phyloP scores from a whole-genome alignment of 768 basidiomycete species.

The Saitozyma podzolica region DNA sequence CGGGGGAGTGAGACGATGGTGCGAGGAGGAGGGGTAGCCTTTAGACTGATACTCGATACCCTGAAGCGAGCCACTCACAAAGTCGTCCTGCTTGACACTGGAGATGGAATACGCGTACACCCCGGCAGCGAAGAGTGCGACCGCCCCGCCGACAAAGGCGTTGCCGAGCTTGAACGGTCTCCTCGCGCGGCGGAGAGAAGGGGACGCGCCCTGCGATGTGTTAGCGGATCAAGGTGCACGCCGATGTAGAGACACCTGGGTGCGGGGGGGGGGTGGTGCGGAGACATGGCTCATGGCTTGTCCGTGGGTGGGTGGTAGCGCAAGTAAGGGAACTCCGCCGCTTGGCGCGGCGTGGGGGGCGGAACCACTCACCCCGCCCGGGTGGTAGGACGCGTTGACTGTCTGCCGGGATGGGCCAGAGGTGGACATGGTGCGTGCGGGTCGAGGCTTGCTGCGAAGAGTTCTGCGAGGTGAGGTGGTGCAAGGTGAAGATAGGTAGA shows the following conservation, averaged over 20 bases:
- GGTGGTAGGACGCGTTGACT: slow-evolving; percentile 30
- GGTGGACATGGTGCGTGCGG: background rate
- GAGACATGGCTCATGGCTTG: background rate
- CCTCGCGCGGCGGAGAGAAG: slow-evolving; percentile 81
- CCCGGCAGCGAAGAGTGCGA: slow-evolving; percentile 72
- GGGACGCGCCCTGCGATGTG: slow-evolving; percentile 69
- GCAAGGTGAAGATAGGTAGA: too few relatives aligned
- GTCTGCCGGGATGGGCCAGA: slow-evolving; percentile 16
- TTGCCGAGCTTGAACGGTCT: slow-evolving; percentile 79
- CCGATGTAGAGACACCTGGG: too few relatives aligned
- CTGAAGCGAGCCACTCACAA: slow-evolving; percentile 51
- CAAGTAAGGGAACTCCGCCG: background rate
- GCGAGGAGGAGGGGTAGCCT: background rate
- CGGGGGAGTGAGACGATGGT: background rate
- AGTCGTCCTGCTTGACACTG: slow-evolving; percentile 90
- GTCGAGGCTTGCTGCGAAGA: background rate
- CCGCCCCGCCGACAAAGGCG: slow-evolving; percentile 69
- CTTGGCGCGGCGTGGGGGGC: too few relatives aligned
- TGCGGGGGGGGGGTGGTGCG: too few relatives aligned
- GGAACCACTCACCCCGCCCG: slow-evolving; percentile 28
- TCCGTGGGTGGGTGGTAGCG: background rate
- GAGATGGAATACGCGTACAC: slow-evolving; percentile 92
- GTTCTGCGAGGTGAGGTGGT: background rate
- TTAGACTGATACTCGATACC: background rate
- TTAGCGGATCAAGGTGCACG: too few relatives aligned